Evolutionary conservation across 2,329 filamentous ascomycete species (phyloP).

Genomic region (Talaromyces verruculosus): DNA sequence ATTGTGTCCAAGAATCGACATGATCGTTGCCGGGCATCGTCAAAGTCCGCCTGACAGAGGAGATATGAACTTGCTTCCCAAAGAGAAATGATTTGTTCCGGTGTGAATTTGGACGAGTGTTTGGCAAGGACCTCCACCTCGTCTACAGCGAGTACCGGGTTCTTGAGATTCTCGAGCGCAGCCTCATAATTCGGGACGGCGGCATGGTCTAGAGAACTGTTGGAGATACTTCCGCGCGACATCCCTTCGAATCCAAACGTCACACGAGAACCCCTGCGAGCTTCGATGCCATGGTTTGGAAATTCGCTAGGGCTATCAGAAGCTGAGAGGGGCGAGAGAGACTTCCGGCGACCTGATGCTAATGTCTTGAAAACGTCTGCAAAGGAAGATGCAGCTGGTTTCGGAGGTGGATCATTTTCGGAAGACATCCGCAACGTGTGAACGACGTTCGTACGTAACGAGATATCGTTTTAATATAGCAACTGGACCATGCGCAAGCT

Average conservation of each 20-base stretch:
- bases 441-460: constrained; percentile 17
- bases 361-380: constrained; percentile 47
- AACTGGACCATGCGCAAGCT: constrained; percentile 5
- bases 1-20: constrained; percentile 40
- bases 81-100: constrained; percentile 42
- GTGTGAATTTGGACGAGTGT: constrained; percentile 36
- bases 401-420: constrained; percentile 42
- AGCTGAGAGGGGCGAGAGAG: constrained; percentile 37
- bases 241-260: constrained; percentile 42
- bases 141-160: constrained; percentile 37
- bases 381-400: constrained; percentile 40
- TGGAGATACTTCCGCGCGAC: constrained; percentile 42
- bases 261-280: constrained; percentile 34
- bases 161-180: constrained; percentile 36
- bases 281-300: constrained; percentile 33
- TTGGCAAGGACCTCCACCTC: constrained; percentile 40
- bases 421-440: constrained; percentile 41
- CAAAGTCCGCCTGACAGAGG: constrained; percentile 36
- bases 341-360: constrained; percentile 42
- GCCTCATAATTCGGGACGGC: constrained; percentile 40
- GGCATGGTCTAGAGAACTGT: constrained; percentile 40
- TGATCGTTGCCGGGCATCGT: constrained; percentile 39
- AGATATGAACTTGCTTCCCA: constrained; percentile 44
- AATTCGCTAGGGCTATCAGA: constrained; percentile 34
- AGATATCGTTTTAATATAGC: constrained; percentile 6